These are phyloP conservation scores for Fraxinus sp. DNA, from an alignment of 305 asterid species.

Conservation along the genomic window DNA sequence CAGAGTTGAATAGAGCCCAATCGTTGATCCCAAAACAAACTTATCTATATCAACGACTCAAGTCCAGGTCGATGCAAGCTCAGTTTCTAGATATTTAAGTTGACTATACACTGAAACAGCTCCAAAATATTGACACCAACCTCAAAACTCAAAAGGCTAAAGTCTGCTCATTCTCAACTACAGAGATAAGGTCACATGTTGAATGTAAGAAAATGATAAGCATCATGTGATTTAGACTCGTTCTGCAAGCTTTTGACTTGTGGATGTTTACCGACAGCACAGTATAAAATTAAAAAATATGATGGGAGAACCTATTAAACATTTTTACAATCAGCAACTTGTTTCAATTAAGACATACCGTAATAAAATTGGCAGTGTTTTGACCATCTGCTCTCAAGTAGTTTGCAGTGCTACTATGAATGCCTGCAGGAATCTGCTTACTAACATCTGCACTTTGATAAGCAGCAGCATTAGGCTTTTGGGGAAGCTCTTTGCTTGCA, in stretches of 20 bases:
- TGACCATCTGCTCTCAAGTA: conserved; percentile 58
- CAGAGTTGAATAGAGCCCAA: too few relatives aligned
- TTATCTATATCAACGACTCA: background rate
- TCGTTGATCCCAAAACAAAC: background rate
- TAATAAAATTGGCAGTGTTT: conserved; percentile 58
- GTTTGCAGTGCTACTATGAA: conserved; percentile 55
- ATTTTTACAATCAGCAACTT: background rate
- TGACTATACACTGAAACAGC: background rate
- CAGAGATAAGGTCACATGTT: background rate
- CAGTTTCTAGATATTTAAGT: conserved; percentile 4
- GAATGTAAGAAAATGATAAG: background rate
- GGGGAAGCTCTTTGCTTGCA: conserved; percentile 37
- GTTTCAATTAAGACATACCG: conserved; percentile 34
- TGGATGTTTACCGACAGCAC: background rate
- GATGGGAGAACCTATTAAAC: background rate
- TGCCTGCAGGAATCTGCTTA: conserved; percentile 71
- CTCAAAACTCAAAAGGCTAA: background rate
- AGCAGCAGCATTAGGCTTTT: conserved; percentile 42
- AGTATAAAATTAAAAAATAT: background rate
- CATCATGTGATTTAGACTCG: background rate
- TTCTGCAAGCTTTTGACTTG: background rate
- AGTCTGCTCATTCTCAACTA: background rate
- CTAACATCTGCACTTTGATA: conserved; percentile 46
- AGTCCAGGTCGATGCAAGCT: background rate
- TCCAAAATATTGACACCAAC: background rate